Evolutionary conservation across 768 basidiomycete species (phyloP).

Genomic region (Serpula lacrymans): DNA sequence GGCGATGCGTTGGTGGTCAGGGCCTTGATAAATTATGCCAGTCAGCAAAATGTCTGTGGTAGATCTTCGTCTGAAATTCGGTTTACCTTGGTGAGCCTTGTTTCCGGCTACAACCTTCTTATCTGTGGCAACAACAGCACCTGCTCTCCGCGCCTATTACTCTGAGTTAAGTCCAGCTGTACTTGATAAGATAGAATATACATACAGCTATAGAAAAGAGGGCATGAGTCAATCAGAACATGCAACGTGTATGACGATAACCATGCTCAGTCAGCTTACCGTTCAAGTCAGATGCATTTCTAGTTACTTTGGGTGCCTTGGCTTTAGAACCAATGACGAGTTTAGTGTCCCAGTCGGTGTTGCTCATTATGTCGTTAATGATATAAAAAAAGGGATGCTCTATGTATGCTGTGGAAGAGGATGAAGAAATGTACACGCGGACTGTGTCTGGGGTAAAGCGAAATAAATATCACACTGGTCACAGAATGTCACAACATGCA

Average conservation of each 20-base stretch:
- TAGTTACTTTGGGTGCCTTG: constrained; percentile 60
- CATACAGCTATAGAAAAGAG: constrained; percentile 48
- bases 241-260: no score
- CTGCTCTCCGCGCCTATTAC: constrained; percentile 66
- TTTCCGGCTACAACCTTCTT: constrained; percentile 70
- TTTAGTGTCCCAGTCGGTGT: constrained; percentile 68
- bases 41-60: no score
- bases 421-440: no score
- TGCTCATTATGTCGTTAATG: constrained; percentile 45
- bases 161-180: constrained; percentile 5
- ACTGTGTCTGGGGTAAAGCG: no score
- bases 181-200: constrained; percentile 6
- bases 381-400: no score
- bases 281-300: constrained; percentile 57
- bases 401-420: no score
- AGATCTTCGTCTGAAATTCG: not conserved
- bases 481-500: no score
- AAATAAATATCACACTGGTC: no score
- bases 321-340: constrained; percentile 69
- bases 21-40: constrained; percentile 44
- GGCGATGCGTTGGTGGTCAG: constrained; percentile 91
- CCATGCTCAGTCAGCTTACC: constrained; percentile 37
- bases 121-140: constrained; percentile 78
- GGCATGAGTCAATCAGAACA: constrained; percentile 11
- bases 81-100: constrained; percentile 72